Percentiles rank a stretch among this genome's conserved stretches.
Evolutionary conservation across 768 basidiomycete species (phyloP).

Genomic region (Flagelloscypha sp.): DNA sequence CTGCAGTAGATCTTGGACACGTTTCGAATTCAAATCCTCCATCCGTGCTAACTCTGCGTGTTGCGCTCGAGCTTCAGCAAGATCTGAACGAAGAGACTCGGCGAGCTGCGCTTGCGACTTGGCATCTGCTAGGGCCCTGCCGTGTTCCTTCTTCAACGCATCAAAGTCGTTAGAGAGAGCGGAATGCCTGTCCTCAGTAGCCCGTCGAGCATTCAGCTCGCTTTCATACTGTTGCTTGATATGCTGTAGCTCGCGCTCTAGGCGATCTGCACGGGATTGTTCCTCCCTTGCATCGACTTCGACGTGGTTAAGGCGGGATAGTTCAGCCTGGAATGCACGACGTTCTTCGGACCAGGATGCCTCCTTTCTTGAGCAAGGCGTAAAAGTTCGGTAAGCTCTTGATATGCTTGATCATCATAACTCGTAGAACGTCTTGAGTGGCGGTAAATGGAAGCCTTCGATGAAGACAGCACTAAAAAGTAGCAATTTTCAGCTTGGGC

Average conservation of each 20-base stretch:
- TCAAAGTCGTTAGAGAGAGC: constrained; percentile 51
- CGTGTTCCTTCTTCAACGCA: constrained; percentile 43
- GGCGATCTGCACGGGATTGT: constrained; percentile 41
- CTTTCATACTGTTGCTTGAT: constrained; percentile 55
- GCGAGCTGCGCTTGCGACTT: constrained; percentile 56
- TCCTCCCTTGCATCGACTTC: constrained; percentile 33
- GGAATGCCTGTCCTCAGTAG: constrained; percentile 55
- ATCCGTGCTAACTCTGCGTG: constrained; percentile 61
- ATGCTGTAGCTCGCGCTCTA: constrained; percentile 61
- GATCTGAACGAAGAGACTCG: constrained; percentile 54
- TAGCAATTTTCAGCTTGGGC: no score
- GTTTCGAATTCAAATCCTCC: constrained; percentile 55
- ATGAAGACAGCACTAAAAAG: no score
- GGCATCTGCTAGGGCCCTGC: constrained; percentile 55
- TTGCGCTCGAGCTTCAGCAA: constrained; percentile 51
- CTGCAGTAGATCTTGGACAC: constrained; percentile 57
- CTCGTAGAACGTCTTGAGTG: no score
- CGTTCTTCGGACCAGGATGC: constrained; percentile 57
- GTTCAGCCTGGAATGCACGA: constrained; percentile 43
- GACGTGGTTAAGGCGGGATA: constrained; percentile 35
- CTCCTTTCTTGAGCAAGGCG: constrained; percentile 48
- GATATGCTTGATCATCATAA: constrained; percentile 68
- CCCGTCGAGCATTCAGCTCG: constrained; percentile 51
- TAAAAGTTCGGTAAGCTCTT: constrained; percentile 65
- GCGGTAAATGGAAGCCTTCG: no score